phyloP scores from a whole-genome alignment of 441 rosid genomes.

The Eutrema salsugineum region DNA sequence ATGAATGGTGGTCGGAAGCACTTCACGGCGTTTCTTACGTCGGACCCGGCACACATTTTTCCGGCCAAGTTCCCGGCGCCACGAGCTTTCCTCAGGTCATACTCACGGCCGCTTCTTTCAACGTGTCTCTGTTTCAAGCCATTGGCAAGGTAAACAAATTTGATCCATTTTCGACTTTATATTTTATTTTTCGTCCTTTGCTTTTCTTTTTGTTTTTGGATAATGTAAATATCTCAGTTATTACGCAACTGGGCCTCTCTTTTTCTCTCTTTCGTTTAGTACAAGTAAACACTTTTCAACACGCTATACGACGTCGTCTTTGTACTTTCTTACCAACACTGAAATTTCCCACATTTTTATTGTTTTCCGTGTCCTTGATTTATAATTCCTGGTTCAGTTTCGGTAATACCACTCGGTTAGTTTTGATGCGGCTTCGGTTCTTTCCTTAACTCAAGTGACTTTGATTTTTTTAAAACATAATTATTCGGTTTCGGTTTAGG shows the following conservation, averaged over 20 bases:
- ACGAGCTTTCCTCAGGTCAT: slow-evolving; percentile 97
- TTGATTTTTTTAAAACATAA: too few species aligned
- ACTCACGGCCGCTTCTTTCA: slow-evolving; percentile 88
- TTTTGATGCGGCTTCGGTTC: neutral
- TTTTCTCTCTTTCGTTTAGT: slow-evolving; percentile 13
- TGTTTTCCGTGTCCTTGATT: neutral
- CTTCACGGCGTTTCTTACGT: slow-evolving; percentile 83
- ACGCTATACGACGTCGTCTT: slow-evolving; percentile 10
- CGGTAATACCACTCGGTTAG: neutral
- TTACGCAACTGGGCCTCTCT: slow-evolving; percentile 13
- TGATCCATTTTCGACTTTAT: neutral
- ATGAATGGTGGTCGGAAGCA: slow-evolving; percentile 98
- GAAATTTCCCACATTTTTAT: neutral
- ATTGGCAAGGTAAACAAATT: slow-evolving; percentile 70
- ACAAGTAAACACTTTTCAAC: slow-evolving; percentile 23
- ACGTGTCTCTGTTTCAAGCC: slow-evolving; percentile 67
- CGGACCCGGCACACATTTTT: slow-evolving; percentile 70
- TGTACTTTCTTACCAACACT: neutral
- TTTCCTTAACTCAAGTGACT: too few species aligned
- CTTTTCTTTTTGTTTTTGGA: slow-evolving; percentile 23
- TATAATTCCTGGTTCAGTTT: neutral
- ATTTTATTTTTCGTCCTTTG: slow-evolving; percentile 2
- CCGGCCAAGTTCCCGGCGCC: slow-evolving; percentile 68
- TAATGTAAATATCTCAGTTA: slow-evolving; percentile 5
- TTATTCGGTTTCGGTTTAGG: too few species aligned